Base-by-base conservation (phyloP, 495 filamentous ascomycete species). In the Tuber borchii region DNA sequence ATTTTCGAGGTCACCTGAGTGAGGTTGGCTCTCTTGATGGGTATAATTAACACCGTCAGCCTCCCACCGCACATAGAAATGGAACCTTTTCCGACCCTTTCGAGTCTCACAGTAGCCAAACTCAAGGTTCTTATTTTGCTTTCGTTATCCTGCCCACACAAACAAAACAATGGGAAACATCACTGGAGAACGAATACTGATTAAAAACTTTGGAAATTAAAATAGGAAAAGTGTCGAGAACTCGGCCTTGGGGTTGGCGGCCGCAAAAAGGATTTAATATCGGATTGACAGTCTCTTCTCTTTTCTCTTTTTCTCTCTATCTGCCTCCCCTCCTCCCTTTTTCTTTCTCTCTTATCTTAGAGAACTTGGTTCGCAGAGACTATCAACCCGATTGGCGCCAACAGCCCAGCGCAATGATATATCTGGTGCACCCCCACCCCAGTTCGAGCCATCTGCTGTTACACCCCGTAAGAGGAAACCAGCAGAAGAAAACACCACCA, bases 151-250 rank as follows among this genome's bases (percentile, higher is more conserved):
- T 65, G 3, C 10, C 56, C 56, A 65, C 26, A 3, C 26, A 31
- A 65, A 65, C 26, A 65, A 65, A 65, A 31, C n/a, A 1, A 16
- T 61, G 20, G 20, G 70, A 78, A 48, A 75, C 46, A 31, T 8
- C 39, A 9, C 20, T 43, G 22, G 56, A 31, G 56, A 65, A 65
- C n/a, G n/a, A 65, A 65, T 65, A 26, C 56, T 65, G 12, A 65
- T 65, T 65, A 65, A 31, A 65, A 26, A 31, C 12, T 12, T 46
- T 46, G 45, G 14, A 46, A 46, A 46, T 19, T 61, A 40, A 12
- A 31, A 34, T 43, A 80, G 79, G 79, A 80, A 37, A 80, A 68
- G 74, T 80, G 78, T 17, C 77, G 77, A 56, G 73, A 74, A 31
- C 48, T 80, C 34, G 79, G 79, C 31, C 65, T 80, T 22, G 68